Conservation (phyloP, 1,284 basidiomycete species). For the Fistulinella cinereoalba region DNA sequence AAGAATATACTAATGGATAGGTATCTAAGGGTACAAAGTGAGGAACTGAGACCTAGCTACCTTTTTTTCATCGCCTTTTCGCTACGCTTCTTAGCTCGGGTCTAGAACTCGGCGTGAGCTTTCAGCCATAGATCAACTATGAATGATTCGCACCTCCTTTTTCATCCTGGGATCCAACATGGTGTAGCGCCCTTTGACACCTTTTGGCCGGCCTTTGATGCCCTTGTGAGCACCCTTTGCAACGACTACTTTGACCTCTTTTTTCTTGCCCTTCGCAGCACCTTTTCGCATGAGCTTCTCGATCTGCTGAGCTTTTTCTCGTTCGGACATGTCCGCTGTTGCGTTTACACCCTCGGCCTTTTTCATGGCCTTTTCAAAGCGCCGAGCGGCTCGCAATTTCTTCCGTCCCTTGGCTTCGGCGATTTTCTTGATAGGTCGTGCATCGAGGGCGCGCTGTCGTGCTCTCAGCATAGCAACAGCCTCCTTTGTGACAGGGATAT, state of each 20-base stretch:
- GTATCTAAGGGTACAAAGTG: slow-evolving; percentile 35
- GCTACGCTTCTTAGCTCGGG: slow-evolving; percentile 66
- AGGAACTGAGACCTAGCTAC: no score
- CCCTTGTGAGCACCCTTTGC: slow-evolving; percentile 90
- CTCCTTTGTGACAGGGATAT: slow-evolving; percentile 96
- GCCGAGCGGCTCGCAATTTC: slow-evolving; percentile 85
- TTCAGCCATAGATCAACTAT: background rate
- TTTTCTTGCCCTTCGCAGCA: slow-evolving; percentile 70
- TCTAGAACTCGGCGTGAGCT: slow-evolving; percentile 36
- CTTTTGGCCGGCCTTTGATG: slow-evolving; percentile 91
- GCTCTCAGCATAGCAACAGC: slow-evolving; percentile 85
- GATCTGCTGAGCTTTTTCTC: slow-evolving; percentile 92
- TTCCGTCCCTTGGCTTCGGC: slow-evolving; percentile 98
- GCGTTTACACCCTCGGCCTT: slow-evolving; percentile 96
- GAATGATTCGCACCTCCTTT: slow-evolving; percentile 61
- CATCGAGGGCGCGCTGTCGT: slow-evolving; percentile 91
- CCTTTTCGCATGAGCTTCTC: slow-evolving; percentile 88
- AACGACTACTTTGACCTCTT: slow-evolving; percentile 86
- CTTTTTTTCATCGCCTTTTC: slow-evolving; percentile 67
- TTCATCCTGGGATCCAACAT: slow-evolving; percentile 91
- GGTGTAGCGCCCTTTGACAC: slow-evolving; percentile 89
- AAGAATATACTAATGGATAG: no score
- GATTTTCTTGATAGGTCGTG: slow-evolving; percentile 98
- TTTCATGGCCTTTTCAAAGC: slow-evolving; percentile 90
- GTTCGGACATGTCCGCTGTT: slow-evolving; percentile 87